Evolutionary conservation across 2,329 filamentous ascomycete genomes (phyloP), one percentile per base, ranked within the genome.

Genomic region (Fusarium sp.): DNA sequence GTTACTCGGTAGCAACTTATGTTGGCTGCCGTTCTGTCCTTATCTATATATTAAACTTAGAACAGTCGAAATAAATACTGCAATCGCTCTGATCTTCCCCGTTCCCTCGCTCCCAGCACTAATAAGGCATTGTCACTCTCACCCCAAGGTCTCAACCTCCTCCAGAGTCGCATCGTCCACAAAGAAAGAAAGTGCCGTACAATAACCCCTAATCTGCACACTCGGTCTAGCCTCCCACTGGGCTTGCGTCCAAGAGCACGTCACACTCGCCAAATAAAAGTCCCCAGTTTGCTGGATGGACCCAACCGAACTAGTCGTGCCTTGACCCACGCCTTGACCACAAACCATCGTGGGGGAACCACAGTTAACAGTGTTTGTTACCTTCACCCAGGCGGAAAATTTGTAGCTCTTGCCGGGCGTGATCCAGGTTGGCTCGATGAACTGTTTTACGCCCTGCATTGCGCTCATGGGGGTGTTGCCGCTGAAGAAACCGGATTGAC

Each of bases 161-260:
- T 36, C 41, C 15, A 58, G 35, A 41, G 24, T 9, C 20, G 32
- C 41, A 35, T 50, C 41, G 10, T 58, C 55, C 26, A 58, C 8
- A 15, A 28, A 12, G 30, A 58, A 35, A 28, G n/a, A 26, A 50
- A 58, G 3, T 3, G 5, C 8, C 10, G 20, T 18, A 4, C 30
- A 58, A 18, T 14, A 26, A n/a, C 41, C 3, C 24, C n/a, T 18
- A 8, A 58, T 41, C 28, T 36, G 62, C 22, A 66, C 38, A 48
- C 39, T 61, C 9, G 63, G n/a, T 1, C 47, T 14, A 22, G 35
- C 47, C 18, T 66, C 39, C 45, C 36, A 66, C 18, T 48, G 24
- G 7, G 26, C n/a, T 32, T 68, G 63, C 14, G 62, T 53, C 65
- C 63, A 68, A 32, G 53, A 39, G 15, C 62, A 68, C 9, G 47